These are phyloP conservation scores for Saxophila tyrrhenica DNA, from an alignment of 495 filamentous ascomycete genomes.

Conservation along the genomic window DNA sequence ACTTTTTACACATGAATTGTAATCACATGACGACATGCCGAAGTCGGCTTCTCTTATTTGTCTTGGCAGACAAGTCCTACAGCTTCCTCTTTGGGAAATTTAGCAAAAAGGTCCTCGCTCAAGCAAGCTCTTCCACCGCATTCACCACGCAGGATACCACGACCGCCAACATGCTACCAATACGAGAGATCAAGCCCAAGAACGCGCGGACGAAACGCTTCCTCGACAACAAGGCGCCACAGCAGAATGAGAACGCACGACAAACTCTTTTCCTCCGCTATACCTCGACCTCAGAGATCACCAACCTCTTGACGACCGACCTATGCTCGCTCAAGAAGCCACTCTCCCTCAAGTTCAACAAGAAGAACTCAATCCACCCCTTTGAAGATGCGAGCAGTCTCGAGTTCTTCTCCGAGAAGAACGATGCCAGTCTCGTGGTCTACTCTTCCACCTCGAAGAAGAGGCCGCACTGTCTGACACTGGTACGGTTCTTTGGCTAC, in stretches of 20 bases:
- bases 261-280: slow-evolving; percentile 75
- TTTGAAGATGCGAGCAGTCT: slow-evolving; percentile 82
- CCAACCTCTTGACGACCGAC: slow-evolving; percentile 70
- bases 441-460: slow-evolving; percentile 84
- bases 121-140: neutral
- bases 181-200: slow-evolving; percentile 52
- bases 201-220: slow-evolving; percentile 90
- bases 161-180: slow-evolving; percentile 2
- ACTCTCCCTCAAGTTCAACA: slow-evolving; percentile 73
- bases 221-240: slow-evolving; percentile 83
- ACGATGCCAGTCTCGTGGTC: slow-evolving; percentile 71
- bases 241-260: slow-evolving; percentile 77
- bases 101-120: too few relatives aligned
- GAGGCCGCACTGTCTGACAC: slow-evolving; percentile 75
- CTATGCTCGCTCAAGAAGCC: slow-evolving; percentile 72
- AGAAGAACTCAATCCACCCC: slow-evolving; percentile 88
- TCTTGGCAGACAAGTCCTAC: too few relatives aligned
- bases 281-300: slow-evolving; percentile 62
- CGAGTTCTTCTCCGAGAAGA: slow-evolving; percentile 91
- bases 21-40: too few relatives aligned
- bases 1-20: neutral
- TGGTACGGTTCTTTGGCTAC: slow-evolving; percentile 70
- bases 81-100: too few relatives aligned
- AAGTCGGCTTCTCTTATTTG: too few relatives aligned
- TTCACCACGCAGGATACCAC: neutral